A percentile compares a stretch with the other conserved stretches of the same genome.
These are phyloP conservation scores for Penicillium sp. DNA, from an alignment of 2,329 filamentous ascomycete genomes.

Conservation along the genomic window DNA sequence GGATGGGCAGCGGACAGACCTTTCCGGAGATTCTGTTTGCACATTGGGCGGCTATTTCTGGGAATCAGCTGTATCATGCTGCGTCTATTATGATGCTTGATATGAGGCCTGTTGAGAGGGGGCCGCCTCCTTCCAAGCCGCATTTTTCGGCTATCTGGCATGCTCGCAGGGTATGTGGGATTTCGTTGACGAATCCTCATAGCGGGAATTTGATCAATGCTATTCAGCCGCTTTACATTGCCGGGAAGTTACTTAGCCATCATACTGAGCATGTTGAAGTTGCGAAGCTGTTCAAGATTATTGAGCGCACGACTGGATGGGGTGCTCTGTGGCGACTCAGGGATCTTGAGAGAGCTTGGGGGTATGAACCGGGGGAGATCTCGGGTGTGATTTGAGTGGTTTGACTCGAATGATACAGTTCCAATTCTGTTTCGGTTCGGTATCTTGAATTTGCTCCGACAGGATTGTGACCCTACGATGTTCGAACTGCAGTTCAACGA, in stretches of 20 bases:
- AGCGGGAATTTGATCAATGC: conserved; percentile 56
- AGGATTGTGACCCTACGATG: neutral
- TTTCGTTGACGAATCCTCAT: conserved; percentile 55
- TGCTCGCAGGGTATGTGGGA: conserved; percentile 53
- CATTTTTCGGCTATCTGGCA: conserved; percentile 52
- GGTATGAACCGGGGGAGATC: conserved; percentile 27
- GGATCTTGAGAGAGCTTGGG: conserved; percentile 46
- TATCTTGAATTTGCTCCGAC: neutral
- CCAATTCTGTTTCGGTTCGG: neutral
- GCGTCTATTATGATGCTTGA: conserved; percentile 52
- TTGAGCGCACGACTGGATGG: conserved; percentile 54
- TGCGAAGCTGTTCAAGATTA: conserved; percentile 44
- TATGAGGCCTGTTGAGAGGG: conserved; percentile 38
- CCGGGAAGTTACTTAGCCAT: conserved; percentile 54
- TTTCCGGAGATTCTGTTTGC: conserved; percentile 54
- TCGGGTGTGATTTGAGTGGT: conserved; percentile 18
- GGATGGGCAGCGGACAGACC: conserved; percentile 35
- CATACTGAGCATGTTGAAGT: conserved; percentile 41
- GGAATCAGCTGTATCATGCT: conserved; percentile 57
- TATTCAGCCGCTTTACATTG: conserved; percentile 57
- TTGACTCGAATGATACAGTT: neutral
- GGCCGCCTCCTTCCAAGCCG: conserved; percentile 14
- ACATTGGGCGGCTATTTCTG: conserved; percentile 55
- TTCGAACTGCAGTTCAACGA: neutral
- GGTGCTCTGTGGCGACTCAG: conserved; percentile 51